A percentile compares a stretch with the other conserved stretches of the same genome.
Conservation (phyloP, 306 rosid genomes). For the Ziziphus jujuba region DNA sequence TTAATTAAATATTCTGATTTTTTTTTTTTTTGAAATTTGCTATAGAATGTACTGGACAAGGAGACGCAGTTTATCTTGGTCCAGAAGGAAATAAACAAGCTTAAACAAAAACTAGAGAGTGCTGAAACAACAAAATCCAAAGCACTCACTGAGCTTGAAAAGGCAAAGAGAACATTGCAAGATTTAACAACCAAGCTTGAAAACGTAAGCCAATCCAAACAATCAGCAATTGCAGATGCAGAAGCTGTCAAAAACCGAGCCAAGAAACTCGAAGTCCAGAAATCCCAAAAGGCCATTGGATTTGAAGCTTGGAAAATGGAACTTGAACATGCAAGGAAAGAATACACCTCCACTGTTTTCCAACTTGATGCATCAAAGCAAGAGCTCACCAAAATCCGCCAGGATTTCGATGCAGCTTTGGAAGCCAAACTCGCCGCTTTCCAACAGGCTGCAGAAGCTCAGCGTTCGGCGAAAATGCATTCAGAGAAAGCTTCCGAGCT, state of each 20-base stretch:
- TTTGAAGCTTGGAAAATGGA: constrained; percentile 61
- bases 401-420: constrained; percentile 75
- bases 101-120: constrained; percentile 46
- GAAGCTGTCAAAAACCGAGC: constrained; percentile 42
- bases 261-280: constrained; percentile 44
- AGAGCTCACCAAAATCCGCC: constrained; percentile 72
- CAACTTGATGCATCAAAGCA: constrained; percentile 74
- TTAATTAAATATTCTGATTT: not conserved
- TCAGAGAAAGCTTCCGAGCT: constrained; percentile 55
- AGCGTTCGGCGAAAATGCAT: constrained; percentile 52
- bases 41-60: constrained; percentile 62
- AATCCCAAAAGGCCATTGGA: constrained; percentile 41
- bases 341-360: constrained; percentile 39
- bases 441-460: constrained; percentile 79
- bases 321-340: constrained; percentile 55
- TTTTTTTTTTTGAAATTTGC: constrained; percentile 1
- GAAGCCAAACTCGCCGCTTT: constrained; percentile 71
- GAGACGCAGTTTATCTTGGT: constrained; percentile 73
- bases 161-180: constrained; percentile 48
- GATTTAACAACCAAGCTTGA: constrained; percentile 52
- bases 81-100: constrained; percentile 53
- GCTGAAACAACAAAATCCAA: constrained; percentile 44
- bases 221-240: constrained; percentile 56
- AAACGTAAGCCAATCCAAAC: constrained; percentile 51
- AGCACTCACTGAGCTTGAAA: constrained; percentile 66